These are phyloP conservation scores for Capronia epimyces DNA, from an alignment of 2,329 filamentous ascomycete species.

Conservation along the genomic window DNA sequence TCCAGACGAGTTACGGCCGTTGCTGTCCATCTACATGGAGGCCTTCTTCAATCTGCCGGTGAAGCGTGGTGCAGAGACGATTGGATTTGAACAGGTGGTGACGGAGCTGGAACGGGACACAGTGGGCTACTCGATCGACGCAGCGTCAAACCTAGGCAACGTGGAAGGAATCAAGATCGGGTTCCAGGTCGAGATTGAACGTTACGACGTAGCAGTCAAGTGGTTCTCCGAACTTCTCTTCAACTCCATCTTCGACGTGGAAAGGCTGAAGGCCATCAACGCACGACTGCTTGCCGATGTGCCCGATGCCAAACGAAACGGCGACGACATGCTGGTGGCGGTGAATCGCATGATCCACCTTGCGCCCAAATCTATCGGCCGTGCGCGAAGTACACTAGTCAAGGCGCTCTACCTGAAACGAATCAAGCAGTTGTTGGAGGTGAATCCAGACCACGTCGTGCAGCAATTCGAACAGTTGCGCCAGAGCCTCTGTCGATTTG, in stretches of 20 bases:
- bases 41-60: slow-evolving; percentile 95
- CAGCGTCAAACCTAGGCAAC: slow-evolving; percentile 65
- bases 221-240: slow-evolving; percentile 86
- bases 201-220: slow-evolving; percentile 73
- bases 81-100: slow-evolving; percentile 89
- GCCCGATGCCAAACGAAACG: slow-evolving; percentile 84
- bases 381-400: slow-evolving; percentile 75
- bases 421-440: slow-evolving; percentile 71
- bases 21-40: slow-evolving; percentile 77
- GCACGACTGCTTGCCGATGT: slow-evolving; percentile 85
- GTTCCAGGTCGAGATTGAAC: slow-evolving; percentile 81
- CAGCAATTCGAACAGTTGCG: slow-evolving; percentile 72
- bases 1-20: slow-evolving; percentile 74
- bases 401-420: slow-evolving; percentile 82
- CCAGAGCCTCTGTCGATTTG: slow-evolving; percentile 68
- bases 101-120: slow-evolving; percentile 88
- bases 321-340: slow-evolving; percentile 55
- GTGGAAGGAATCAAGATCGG: slow-evolving; percentile 74
- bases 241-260: slow-evolving; percentile 79
- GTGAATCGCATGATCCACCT: slow-evolving; percentile 74
- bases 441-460: slow-evolving; percentile 70
- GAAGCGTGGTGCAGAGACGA: slow-evolving; percentile 63
- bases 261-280: slow-evolving; percentile 56
- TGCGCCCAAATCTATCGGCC: slow-evolving; percentile 66
- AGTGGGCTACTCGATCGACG: slow-evolving; percentile 70